Percentiles rank a stretch among this genome's conserved stretches.
These are phyloP conservation scores for Acacia crassicarpa DNA, from an alignment of 306 rosid species.

Conservation along the genomic window DNA sequence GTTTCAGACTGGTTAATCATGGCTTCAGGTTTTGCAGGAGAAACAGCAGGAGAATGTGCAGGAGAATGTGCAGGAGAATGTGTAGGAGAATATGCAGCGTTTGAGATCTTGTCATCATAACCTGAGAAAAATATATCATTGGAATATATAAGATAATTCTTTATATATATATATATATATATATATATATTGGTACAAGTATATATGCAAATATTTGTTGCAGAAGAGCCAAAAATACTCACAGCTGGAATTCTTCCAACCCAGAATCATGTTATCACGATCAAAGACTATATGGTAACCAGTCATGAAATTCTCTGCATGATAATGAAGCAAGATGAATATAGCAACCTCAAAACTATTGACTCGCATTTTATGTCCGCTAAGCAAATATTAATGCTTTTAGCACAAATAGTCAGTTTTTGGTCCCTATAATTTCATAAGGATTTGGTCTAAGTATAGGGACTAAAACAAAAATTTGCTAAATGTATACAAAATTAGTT, in stretches of 20 bases:
- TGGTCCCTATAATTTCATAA: too few relatives aligned
- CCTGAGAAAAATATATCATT: conserved; percentile 47
- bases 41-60: conserved; percentile 40
- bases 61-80: conserved; percentile 43
- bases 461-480: too few relatives aligned
- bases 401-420: neutral
- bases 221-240: conserved; percentile 38
- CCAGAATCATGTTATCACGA: conserved; percentile 71
- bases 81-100: conserved; percentile 35
- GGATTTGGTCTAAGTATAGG: too few relatives aligned
- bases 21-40: conserved; percentile 55
- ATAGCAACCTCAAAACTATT: neutral
- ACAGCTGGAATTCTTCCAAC: conserved; percentile 81
- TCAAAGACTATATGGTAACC: conserved; percentile 80
- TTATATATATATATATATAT: neutral
- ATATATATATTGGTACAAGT: neutral
- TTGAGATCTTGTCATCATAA: conserved; percentile 38
- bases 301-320: conserved; percentile 96
- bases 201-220: neutral
- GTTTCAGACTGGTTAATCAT: conserved; percentile 29
- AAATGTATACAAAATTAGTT: too few relatives aligned
- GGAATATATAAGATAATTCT: conserved; percentile 9
- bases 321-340: conserved; percentile 12
- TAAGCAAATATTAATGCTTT: neutral
- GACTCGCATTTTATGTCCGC: neutral